Evolutionary conservation across 2,329 filamentous ascomycete genomes (phyloP).

Genomic region (Colletotrichum sp.): DNA sequence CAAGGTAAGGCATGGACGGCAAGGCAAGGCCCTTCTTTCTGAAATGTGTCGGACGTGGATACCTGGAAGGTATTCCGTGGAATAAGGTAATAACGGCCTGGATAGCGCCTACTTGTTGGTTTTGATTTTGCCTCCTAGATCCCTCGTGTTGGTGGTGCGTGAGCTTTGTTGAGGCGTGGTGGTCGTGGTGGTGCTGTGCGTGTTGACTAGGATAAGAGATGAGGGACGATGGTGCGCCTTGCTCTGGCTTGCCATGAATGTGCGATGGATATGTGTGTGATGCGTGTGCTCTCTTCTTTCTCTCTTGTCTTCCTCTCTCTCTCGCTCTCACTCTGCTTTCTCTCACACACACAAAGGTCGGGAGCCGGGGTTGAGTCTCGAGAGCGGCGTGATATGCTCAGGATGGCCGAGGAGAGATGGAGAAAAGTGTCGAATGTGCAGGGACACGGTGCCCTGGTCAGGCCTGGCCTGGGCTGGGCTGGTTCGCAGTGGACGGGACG

Average conservation of each 20-base stretch:
- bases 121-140: not conserved
- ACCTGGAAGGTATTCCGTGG: not conserved
- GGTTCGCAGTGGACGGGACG: constrained; percentile 19
- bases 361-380: not conserved
- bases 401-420: not conserved
- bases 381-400: constrained; percentile 1
- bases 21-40: not conserved
- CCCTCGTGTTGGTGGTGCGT: not conserved
- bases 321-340: not conserved
- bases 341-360: not conserved
- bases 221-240: not conserved
- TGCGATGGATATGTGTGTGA: not conserved
- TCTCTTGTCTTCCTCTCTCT: not conserved
- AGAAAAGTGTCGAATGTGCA: not conserved
- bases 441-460: constrained; percentile 17
- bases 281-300: not conserved
- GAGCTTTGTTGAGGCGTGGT: not conserved
- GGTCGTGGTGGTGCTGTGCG: not conserved
- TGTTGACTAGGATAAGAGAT: not conserved
- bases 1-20: not conserved
- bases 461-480: constrained; percentile 10
- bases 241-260: not conserved
- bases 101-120: not conserved
- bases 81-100: not conserved
- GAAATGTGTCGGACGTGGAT: not conserved